phyloP scores from a whole-genome alignment of 2,329 filamentous ascomycete species.

The Hawksworthiomyces lignivorus region DNA sequence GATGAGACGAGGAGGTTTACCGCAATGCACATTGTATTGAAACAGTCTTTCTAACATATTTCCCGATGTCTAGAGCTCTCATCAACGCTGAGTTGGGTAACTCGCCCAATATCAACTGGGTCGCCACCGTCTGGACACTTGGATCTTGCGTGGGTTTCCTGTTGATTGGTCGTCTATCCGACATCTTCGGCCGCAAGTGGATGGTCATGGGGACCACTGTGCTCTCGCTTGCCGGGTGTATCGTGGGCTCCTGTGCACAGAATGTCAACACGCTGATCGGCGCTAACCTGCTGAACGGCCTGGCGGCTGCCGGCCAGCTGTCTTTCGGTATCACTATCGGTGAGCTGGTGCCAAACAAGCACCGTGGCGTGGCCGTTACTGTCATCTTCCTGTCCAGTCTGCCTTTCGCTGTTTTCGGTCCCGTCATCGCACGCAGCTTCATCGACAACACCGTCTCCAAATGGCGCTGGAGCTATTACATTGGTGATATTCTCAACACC shows the following conservation, averaged over 20 bases:
- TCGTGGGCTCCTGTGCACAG: slow-evolving; percentile 27
- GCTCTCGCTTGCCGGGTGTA: slow-evolving; percentile 29
- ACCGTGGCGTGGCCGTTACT: slow-evolving; percentile 28
- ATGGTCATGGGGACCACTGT: slow-evolving; percentile 26
- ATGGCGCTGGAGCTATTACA: slow-evolving; percentile 44
- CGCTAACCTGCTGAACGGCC: slow-evolving; percentile 29
- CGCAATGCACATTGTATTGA: no score
- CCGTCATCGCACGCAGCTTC: slow-evolving; percentile 37
- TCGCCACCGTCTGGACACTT: slow-evolving; percentile 29
- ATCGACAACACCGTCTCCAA: slow-evolving; percentile 31
- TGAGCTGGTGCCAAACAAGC: slow-evolving; percentile 36
- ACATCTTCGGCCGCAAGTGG: slow-evolving; percentile 36
- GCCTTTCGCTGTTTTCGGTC: slow-evolving; percentile 35
- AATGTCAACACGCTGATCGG: slow-evolving; percentile 30
- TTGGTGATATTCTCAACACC: slow-evolving; percentile 36
- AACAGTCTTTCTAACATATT: no score
- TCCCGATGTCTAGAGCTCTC: slow-evolving; percentile 18
- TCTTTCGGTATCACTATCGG: slow-evolving; percentile 34
- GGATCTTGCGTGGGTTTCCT: slow-evolving; percentile 31
- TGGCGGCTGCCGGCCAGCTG: slow-evolving; percentile 32
- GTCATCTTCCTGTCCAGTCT: slow-evolving; percentile 31
- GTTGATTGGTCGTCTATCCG: slow-evolving; percentile 33
- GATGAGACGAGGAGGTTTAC: no score
- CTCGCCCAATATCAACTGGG: slow-evolving; percentile 25
- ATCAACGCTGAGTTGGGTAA: slow-evolving; percentile 27